Evolutionary conservation across 2,329 filamentous ascomycete genomes (phyloP).

Genomic region (Claviceps spartinae): DNA sequence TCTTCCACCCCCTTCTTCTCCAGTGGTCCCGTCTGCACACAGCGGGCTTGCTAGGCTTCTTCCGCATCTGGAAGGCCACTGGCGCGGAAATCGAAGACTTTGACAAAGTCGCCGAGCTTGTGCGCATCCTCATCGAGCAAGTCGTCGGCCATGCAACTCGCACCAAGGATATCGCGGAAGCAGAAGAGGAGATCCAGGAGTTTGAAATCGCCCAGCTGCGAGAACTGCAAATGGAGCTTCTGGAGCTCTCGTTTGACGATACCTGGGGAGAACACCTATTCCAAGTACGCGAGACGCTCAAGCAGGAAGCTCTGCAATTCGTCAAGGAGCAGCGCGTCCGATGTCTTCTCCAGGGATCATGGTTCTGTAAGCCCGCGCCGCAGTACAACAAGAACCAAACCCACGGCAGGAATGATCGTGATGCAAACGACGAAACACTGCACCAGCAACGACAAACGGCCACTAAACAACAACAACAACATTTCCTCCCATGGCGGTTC

Average conservation of each 20-base stretch:
- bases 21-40: constrained; percentile 91
- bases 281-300: constrained; percentile 82
- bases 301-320: constrained; percentile 85
- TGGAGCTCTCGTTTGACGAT: constrained; percentile 85
- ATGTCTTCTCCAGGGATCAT: constrained; percentile 75
- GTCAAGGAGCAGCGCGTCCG: constrained; percentile 93
- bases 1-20: constrained; percentile 76
- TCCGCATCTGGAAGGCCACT: constrained; percentile 84
- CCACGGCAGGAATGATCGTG: constrained; percentile 17
- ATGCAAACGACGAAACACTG: constrained; percentile 16
- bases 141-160: constrained; percentile 72
- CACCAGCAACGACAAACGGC: constrained; percentile 24
- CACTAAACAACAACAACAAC: too few species aligned
- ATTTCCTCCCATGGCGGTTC: constrained; percentile 53
- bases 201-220: constrained; percentile 69
- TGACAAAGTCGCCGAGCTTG: constrained; percentile 80
- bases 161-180: constrained; percentile 70
- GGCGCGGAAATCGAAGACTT: constrained; percentile 78
- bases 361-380: constrained; percentile 53
- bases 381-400: constrained; percentile 6
- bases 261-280: constrained; percentile 84
- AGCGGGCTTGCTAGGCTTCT: constrained; percentile 72
- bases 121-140: constrained; percentile 80
- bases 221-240: constrained; percentile 81
- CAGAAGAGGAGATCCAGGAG: constrained; percentile 78